phyloP scores from a whole-genome alignment of 2,329 filamentous ascomycete species.

The Sphaceloma murrayae region DNA sequence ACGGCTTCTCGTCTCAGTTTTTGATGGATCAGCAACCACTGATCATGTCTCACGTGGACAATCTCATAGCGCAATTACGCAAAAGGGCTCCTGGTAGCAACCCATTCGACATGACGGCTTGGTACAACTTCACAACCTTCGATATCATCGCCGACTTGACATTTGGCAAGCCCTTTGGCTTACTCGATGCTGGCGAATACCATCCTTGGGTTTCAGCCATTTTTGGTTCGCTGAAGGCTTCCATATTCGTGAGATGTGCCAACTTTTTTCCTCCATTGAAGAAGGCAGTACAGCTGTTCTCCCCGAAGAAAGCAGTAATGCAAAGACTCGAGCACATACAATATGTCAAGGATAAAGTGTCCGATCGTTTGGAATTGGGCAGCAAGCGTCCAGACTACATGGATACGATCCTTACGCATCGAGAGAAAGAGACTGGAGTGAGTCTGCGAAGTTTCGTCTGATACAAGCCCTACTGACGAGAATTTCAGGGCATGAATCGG shows the following conservation, averaged over 20 bases:
- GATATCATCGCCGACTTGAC: conserved; percentile 26
- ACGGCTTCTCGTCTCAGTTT: conserved; percentile 7
- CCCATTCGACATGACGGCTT: conserved; percentile 26
- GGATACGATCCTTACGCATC: conserved; percentile 6
- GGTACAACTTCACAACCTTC: conserved; percentile 27
- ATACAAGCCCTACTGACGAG: no score
- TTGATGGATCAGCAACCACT: conserved; percentile 24
- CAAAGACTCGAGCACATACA: neutral
- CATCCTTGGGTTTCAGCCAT: conserved; percentile 7
- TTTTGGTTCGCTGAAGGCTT: conserved; percentile 1
- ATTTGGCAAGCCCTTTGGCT: conserved; percentile 25
- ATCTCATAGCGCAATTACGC: conserved; percentile 22
- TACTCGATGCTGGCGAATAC: conserved; percentile 22
- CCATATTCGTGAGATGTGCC: neutral
- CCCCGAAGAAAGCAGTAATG: neutral
- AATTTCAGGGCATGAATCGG: conserved; percentile 16
- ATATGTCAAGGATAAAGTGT: neutral
- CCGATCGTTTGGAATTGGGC: neutral
- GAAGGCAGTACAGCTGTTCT: neutral
- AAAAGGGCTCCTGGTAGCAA: conserved; percentile 18
- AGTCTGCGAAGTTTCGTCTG: no score
- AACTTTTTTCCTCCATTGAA: neutral
- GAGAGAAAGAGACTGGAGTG: no score
- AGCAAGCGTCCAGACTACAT: conserved; percentile 11
- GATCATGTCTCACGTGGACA: conserved; percentile 23